These are phyloP conservation scores for Cyberlindnera mrakii DNA, from an alignment of 805 yeast species.

Conservation along the genomic window DNA sequence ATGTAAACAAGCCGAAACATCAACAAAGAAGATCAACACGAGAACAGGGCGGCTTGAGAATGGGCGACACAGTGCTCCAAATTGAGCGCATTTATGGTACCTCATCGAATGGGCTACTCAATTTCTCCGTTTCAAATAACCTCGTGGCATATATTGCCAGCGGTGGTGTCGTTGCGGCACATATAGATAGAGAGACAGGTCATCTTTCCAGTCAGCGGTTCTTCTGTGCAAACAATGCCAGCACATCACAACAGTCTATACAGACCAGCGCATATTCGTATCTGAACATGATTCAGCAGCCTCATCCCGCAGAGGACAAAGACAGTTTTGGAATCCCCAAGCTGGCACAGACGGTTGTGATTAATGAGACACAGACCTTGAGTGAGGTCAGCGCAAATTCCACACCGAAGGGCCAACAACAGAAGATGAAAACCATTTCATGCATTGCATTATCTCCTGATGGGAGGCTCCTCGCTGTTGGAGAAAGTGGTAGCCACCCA, in stretches of 20 bases:
- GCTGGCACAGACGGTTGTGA: slow-evolving; percentile 10
- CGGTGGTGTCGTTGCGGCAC: slow-evolving; percentile 52
- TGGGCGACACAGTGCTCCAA: slow-evolving; percentile 5
- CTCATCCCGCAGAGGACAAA: slow-evolving; percentile 8
- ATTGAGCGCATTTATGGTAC: slow-evolving; percentile 38
- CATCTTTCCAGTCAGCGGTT: slow-evolving; percentile 36
- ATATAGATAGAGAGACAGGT: slow-evolving; percentile 21
- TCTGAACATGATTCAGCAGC: slow-evolving; percentile 9
- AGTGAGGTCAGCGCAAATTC: not conserved
- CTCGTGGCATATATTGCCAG: slow-evolving; percentile 50
- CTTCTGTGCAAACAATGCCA: slow-evolving; percentile 39
- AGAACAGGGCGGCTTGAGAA: not conserved
- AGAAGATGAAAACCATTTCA: slow-evolving; percentile 44
- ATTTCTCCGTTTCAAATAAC: slow-evolving; percentile 34
- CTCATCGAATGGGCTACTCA: slow-evolving; percentile 37
- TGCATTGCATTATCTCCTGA: slow-evolving; percentile 57
- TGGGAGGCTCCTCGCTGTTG: slow-evolving; percentile 51
- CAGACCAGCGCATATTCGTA: slow-evolving; percentile 11
- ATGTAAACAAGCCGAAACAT: not conserved
- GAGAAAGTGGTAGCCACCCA: slow-evolving; percentile 68
- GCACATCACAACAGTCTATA: not conserved
- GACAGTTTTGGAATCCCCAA: slow-evolving; percentile 13
- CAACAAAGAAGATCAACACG: not conserved
- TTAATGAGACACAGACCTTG: not conserved
- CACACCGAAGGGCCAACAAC: slow-evolving; percentile 19